These are phyloP conservation scores for Pistacia vera DNA, from an alignment of 345 rosid species.

Conservation along the genomic window DNA sequence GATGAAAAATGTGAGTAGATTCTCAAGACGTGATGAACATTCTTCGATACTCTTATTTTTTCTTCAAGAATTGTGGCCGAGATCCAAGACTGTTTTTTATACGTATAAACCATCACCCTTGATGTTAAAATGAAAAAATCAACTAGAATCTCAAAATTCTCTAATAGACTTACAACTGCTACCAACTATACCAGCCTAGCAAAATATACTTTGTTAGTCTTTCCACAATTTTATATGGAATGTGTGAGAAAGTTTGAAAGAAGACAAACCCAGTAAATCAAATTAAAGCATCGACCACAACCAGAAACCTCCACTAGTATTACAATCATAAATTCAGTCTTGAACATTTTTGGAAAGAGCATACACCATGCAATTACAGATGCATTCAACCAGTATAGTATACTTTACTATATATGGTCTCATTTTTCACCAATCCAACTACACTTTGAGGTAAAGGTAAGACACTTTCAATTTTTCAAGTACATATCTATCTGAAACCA, in stretches of 20 bases:
- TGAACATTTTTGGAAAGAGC: constrained; percentile 23
- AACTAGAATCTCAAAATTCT: too few relatives aligned
- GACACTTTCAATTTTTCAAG: constrained; percentile 16
- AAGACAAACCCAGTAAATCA: neutral
- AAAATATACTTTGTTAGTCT: too few relatives aligned
- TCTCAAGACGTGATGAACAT: too few relatives aligned
- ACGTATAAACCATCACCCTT: too few relatives aligned
- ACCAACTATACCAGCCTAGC: too few relatives aligned
- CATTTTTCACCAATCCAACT: constrained; percentile 27
- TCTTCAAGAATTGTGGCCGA: too few relatives aligned
- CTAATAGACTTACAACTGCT: too few relatives aligned
- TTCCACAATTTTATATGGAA: neutral
- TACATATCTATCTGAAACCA: constrained; percentile 17
- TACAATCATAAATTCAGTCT: constrained; percentile 21
- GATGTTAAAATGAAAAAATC: too few relatives aligned
- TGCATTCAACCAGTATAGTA: constrained; percentile 10
- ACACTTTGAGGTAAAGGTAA: constrained; percentile 24
- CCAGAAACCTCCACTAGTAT: constrained; percentile 11
- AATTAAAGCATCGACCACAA: neutral
- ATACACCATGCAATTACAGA: constrained; percentile 18
- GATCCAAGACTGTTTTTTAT: too few relatives aligned
- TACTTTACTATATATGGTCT: constrained; percentile 38
- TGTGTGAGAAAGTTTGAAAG: neutral
- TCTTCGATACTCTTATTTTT: too few relatives aligned
- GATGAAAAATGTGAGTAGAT: too few relatives aligned